These are phyloP conservation scores for Pelargonium cotyledonis DNA, from an alignment of 441 rosid genomes.

Conservation along the genomic window DNA sequence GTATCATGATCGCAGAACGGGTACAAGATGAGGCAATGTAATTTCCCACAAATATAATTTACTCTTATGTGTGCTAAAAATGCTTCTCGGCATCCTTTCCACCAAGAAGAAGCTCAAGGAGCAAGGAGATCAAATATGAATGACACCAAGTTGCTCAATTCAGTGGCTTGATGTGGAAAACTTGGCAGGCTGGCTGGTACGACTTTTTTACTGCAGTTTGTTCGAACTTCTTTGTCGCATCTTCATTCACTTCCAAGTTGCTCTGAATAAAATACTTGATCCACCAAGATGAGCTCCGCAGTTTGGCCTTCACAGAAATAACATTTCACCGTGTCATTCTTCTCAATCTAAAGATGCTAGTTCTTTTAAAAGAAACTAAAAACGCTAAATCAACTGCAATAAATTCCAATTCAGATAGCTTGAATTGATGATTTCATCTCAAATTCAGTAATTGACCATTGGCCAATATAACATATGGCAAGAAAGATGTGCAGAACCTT, in stretches of 20 bases:
- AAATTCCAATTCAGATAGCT: too few relatives aligned
- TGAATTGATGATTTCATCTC: too few relatives aligned
- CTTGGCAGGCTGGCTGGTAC: conserved; percentile 41
- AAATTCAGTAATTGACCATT: too few relatives aligned
- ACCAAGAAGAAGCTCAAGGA: not conserved
- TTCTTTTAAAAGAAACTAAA: too few relatives aligned
- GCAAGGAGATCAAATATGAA: not conserved
- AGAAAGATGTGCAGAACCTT: too few relatives aligned
- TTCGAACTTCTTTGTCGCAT: conserved; percentile 41
- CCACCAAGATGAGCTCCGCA: conserved; percentile 59
- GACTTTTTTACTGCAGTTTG: conserved; percentile 34
- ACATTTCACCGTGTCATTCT: not conserved
- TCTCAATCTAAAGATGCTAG: not conserved
- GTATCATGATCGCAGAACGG: too few relatives aligned
- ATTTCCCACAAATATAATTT: too few relatives aligned
- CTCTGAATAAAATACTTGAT: conserved; percentile 33
- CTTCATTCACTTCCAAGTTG: conserved; percentile 51
- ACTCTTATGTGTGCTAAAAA: too few relatives aligned
- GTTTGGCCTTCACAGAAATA: conserved; percentile 14
- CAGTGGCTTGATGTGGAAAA: conserved; percentile 45
- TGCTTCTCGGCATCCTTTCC: not conserved
- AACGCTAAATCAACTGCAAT: not conserved
- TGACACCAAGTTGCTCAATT: not conserved
- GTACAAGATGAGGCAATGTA: too few relatives aligned
- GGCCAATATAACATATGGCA: too few relatives aligned